Conservation (phyloP, 331 rosid species). For the Prunus yedoensis region DNA sequence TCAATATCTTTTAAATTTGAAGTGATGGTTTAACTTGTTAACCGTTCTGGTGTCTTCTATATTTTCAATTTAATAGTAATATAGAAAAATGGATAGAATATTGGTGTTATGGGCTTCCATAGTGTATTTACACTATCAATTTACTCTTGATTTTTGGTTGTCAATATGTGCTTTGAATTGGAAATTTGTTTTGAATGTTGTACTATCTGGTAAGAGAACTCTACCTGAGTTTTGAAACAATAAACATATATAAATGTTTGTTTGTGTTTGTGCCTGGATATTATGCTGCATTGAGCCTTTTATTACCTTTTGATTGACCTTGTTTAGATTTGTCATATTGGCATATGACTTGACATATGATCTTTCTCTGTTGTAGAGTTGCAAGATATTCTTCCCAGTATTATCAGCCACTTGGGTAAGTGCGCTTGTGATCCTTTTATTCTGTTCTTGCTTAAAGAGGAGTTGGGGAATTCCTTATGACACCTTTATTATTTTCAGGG, state of each 20-base stretch:
- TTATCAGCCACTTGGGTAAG: slow-evolving; percentile 85
- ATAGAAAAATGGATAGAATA: too few relatives aligned
- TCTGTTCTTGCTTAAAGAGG: neutral
- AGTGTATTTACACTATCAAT: too few relatives aligned
- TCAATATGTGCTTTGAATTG: neutral
- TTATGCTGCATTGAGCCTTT: neutral
- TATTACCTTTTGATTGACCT: neutral
- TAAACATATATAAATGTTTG: neutral
- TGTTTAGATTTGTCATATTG: neutral
- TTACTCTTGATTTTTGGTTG: too few relatives aligned
- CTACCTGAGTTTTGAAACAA: neutral
- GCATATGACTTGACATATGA: neutral
- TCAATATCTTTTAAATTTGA: neutral
- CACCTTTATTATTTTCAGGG: slow-evolving; percentile 40
- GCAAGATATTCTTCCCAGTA: slow-evolving; percentile 93
- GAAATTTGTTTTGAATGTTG: neutral
- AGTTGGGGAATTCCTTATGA: neutral
- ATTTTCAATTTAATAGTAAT: too few relatives aligned
- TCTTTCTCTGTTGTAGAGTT: slow-evolving; percentile 49
- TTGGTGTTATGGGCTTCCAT: too few relatives aligned
- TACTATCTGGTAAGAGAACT: neutral
- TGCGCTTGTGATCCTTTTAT: neutral
- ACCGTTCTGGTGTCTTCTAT: neutral
- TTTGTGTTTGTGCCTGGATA: neutral
- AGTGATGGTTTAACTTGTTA: neutral